Evolutionary conservation across 75 land plant genomes (phyloP).

Genomic region (Pseudotsuga menziesii): DNA sequence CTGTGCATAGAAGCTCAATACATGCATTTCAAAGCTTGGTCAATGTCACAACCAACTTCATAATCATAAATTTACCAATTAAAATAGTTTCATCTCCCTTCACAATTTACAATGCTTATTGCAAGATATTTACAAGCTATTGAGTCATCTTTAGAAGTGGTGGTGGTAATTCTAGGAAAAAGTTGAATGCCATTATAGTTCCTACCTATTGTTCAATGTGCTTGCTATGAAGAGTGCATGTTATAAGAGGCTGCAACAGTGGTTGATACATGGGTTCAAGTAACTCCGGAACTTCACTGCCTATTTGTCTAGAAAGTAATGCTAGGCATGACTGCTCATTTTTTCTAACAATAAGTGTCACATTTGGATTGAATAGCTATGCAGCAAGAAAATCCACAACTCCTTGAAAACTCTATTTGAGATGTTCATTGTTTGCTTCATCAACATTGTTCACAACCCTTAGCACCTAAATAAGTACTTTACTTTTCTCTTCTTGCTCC

Average conservation of each 20-base stretch:
- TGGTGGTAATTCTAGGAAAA: conserved; percentile 89
- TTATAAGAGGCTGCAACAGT: conserved; percentile 85
- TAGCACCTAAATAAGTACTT: no score
- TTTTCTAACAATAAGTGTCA: conserved; percentile 82
- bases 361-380: conserved; percentile 96
- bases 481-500: no score
- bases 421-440: conserved; percentile 77
- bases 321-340: no score
- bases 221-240: conserved; percentile 72
- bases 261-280: conserved; percentile 86
- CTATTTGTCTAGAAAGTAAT: conserved; percentile 94
- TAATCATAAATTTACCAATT: no score
- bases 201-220: conserved; percentile 99
- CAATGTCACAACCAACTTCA: no score
- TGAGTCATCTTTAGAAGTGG: no score
- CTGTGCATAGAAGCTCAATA: conserved; percentile 96
- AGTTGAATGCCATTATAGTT: conserved; percentile 93
- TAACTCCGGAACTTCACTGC: conserved; percentile 97
- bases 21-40: conserved; percentile 93
- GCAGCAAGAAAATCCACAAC: conserved; percentile 92
- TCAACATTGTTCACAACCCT: no score
- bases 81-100: no score
- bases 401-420: conserved; percentile 92
- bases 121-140: conserved; percentile 76
- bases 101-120: conserved; percentile 94